Evolutionary conservation across 768 basidiomycete species (phyloP), one percentile per base, ranked within the genome.

Genomic region (Antrodiella citrinella): DNA sequence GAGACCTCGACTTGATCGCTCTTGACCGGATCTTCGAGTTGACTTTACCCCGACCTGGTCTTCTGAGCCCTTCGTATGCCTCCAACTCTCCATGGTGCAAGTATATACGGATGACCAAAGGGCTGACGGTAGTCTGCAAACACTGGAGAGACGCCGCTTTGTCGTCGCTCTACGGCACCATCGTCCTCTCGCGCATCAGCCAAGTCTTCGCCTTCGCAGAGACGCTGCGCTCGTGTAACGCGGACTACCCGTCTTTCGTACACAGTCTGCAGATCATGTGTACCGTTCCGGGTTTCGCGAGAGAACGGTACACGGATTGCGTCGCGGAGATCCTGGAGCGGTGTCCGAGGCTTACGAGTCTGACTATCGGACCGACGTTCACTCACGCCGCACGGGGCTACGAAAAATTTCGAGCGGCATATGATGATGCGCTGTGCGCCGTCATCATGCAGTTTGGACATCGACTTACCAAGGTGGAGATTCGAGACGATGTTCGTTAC

Each of bases 51-150:
- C 13, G 25, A 4, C 24, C 24, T 4, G 13, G 38, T 4, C 38
- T 30, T 19, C 47, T 48, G 10, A 26, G 38, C 30, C 19, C 47
- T 19, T 26, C 35, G 4, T 26, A 4, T 13, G 47, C 25, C 4
- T 26, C 47, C 4, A 18, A 48, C 24, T 35, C 26, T 13, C 47
- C 40, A 12, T 52, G 51, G 51, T 20, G 30, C 7, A 4, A 38
- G 20, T 30, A 24, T 11, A 5, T 52, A 12, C 46, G 51, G 7
- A 47, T 21, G 23, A 52, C 48, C 47, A 52, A 52, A 18, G 26
- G 26, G 3, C 39, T 52, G 13, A 42, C 24, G 18, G 30, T 49
- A 9, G 47, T 52, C 3, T 52, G 47, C 40, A 47, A 39, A 20
- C 9, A 12, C 10, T 52, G 51, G 51, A 3, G 23, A 4, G 2